Percentiles rank a stretch among this genome's conserved stretches.
phyloP scores from a whole-genome alignment of 768 basidiomycete genomes.

The Lentinula sp. region DNA sequence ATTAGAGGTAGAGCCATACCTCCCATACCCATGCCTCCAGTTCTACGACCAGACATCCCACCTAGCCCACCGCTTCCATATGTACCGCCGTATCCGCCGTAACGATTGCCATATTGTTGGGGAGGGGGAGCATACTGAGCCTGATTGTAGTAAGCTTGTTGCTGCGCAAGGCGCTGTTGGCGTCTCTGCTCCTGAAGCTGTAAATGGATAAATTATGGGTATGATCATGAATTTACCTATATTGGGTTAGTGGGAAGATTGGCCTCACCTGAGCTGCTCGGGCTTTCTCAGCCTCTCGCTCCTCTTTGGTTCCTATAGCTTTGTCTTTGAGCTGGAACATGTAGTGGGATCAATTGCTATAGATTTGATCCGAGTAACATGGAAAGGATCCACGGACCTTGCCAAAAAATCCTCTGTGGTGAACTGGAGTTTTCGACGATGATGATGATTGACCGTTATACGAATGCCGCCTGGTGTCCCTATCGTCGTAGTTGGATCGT shows the following conservation, averaged over 20 bases:
- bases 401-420: constrained; percentile 50
- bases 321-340: constrained; percentile 45
- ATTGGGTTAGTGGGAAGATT: neutral
- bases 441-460: constrained; percentile 12
- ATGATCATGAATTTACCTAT: neutral
- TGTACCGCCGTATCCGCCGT: constrained; percentile 22
- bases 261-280: constrained; percentile 22
- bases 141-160: constrained; percentile 4
- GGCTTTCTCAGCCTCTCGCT: constrained; percentile 41
- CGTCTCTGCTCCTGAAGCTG: constrained; percentile 29
- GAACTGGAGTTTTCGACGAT: constrained; percentile 7
- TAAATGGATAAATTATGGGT: constrained; percentile 6
- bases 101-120: constrained; percentile 20
- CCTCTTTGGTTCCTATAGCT: constrained; percentile 58
- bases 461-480: constrained; percentile 20
- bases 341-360: neutral
- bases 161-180: constrained; percentile 14
- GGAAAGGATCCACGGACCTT: constrained; percentile 16
- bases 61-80: constrained; percentile 12
- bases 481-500: neutral
- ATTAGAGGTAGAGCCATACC: constrained; percentile 34
- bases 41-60: neutral
- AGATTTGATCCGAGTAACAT: neutral
- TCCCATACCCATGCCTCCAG: constrained; percentile 23
- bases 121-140: constrained; percentile 3